These are phyloP conservation scores for Hyaloscypha bicolor DNA, from an alignment of 495 filamentous ascomycete genomes.

Conservation along the genomic window DNA sequence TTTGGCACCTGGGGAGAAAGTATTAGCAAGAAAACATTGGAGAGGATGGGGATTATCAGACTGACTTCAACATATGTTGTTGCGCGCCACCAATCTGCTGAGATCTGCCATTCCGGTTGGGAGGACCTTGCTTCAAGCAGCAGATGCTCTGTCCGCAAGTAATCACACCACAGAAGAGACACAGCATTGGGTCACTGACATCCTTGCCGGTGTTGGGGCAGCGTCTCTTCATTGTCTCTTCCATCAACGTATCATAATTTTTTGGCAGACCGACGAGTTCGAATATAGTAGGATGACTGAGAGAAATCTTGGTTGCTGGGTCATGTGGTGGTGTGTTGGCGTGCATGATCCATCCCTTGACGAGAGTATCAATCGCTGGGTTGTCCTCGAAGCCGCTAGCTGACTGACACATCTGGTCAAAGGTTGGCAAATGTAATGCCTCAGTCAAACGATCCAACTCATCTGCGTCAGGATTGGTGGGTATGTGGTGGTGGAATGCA, in stretches of 20 bases:
- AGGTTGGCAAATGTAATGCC: slow-evolving; percentile 70
- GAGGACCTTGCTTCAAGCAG: slow-evolving; percentile 66
- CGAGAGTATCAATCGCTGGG: slow-evolving; percentile 29
- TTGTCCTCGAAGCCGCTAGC: slow-evolving; percentile 40
- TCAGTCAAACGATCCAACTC: slow-evolving; percentile 84
- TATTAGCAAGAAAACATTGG: slow-evolving; percentile 26
- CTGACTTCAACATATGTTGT: slow-evolving; percentile 85
- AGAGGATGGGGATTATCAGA: slow-evolving; percentile 26
- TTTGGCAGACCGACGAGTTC: slow-evolving; percentile 92
- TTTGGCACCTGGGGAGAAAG: slow-evolving; percentile 68
- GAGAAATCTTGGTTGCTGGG: slow-evolving; percentile 7
- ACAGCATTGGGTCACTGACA: slow-evolving; percentile 84
- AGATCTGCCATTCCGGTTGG: slow-evolving; percentile 20
- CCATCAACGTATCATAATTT: slow-evolving; percentile 89
- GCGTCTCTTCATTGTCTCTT: slow-evolving; percentile 80
- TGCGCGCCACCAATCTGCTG: slow-evolving; percentile 76
- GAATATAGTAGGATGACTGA: slow-evolving; percentile 82
- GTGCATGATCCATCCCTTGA: slow-evolving; percentile 81
- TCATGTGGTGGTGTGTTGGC: slow-evolving; percentile 30
- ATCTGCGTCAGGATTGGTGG: slow-evolving; percentile 62
- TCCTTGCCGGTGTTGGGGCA: slow-evolving; percentile 93
- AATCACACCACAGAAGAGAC: slow-evolving; percentile 93
- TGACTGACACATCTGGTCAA: slow-evolving; percentile 70
- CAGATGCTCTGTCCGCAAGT: slow-evolving; percentile 94
- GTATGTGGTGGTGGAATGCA: slow-evolving; percentile 77